phyloP scores from a whole-genome alignment of 257 asterid genomes.

The Cruciata laevipes region DNA sequence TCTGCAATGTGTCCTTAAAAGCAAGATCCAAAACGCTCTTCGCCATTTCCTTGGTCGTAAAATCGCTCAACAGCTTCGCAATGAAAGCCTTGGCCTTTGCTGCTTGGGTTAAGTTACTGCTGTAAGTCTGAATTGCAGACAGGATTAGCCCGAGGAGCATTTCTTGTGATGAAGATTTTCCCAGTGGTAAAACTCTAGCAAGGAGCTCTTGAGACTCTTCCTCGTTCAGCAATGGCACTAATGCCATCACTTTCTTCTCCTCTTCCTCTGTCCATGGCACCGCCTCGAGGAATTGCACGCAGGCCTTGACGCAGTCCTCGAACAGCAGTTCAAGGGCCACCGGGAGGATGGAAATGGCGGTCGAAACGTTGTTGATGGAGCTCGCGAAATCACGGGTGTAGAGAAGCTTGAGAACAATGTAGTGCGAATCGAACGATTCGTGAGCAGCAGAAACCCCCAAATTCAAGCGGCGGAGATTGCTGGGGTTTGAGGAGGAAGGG shows the following conservation, averaged over 20 bases:
- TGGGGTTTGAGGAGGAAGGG: slow-evolving; percentile 7
- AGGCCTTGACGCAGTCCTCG: slow-evolving; percentile 82
- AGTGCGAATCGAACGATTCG: slow-evolving; percentile 39
- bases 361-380: slow-evolving; percentile 32
- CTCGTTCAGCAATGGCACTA: slow-evolving; percentile 50
- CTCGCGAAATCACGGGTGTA: slow-evolving; percentile 46
- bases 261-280: slow-evolving; percentile 98
- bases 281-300: slow-evolving; percentile 72
- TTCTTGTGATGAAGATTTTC: slow-evolving; percentile 49
- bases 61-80: slow-evolving; percentile 79
- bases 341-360: slow-evolving; percentile 56
- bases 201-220: slow-evolving; percentile 74
- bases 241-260: slow-evolving; percentile 44
- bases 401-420: slow-evolving; percentile 50
- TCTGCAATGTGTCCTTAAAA: slow-evolving; percentile 56
- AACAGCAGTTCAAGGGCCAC: slow-evolving; percentile 78
- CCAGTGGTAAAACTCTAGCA: slow-evolving; percentile 51
- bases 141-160: slow-evolving; percentile 72
- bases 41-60: slow-evolving; percentile 58
- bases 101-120: slow-evolving; percentile 60
- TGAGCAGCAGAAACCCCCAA: slow-evolving; percentile 34
- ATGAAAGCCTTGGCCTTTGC: slow-evolving; percentile 89
- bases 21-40: slow-evolving; percentile 67
- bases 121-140: slow-evolving; percentile 62
- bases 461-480: slow-evolving; percentile 28